A percentile compares a stretch with the other conserved stretches of the same genome.
phyloP scores from a whole-genome alignment of 768 basidiomycete genomes.

The Hygrophorus russula region DNA sequence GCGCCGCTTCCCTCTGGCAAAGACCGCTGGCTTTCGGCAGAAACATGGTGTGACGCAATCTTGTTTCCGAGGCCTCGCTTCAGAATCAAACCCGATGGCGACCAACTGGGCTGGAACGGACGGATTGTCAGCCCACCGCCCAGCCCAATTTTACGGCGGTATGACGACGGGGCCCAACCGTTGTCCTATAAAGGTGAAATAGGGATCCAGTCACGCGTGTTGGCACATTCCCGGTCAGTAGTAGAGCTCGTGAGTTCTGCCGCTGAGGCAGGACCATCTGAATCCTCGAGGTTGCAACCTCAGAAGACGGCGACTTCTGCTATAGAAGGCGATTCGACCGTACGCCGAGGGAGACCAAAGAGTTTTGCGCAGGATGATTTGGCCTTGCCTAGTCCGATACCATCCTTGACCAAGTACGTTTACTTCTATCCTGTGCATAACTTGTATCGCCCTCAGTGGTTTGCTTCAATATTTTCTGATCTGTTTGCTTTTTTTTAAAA shows the following conservation, averaged over 20 bases:
- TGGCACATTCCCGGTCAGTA: conserved; percentile 38
- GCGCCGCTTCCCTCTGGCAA: conserved; percentile 9
- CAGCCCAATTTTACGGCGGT: conserved; percentile 21
- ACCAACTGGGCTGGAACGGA: conserved; percentile 16
- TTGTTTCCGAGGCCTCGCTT: conserved; percentile 69
- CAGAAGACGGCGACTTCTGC: conserved; percentile 1
- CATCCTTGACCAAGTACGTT: conserved; percentile 43
- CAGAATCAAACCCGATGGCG: conserved; percentile 22
- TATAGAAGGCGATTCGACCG: neutral
- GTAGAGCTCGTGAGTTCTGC: conserved; percentile 20
- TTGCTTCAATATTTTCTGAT: conserved; percentile 4
- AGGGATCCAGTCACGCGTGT: conserved; percentile 27
- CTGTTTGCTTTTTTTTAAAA: neutral
- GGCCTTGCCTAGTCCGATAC: conserved; percentile 44
- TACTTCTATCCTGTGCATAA: conserved; percentile 1
- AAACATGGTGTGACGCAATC: conserved; percentile 76
- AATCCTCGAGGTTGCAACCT: neutral
- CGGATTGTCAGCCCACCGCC: conserved; percentile 39
- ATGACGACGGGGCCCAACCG: neutral
- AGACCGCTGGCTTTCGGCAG: conserved; percentile 61
- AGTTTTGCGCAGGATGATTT: conserved; percentile 54
- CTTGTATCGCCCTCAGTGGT: neutral
- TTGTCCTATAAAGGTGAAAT: neutral
- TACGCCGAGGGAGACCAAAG: conserved; percentile 30
- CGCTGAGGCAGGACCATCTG: neutral